Base-by-base conservation (phyloP, 768 basidiomycete genomes). In the Macrolepiota dolichaula region DNA sequence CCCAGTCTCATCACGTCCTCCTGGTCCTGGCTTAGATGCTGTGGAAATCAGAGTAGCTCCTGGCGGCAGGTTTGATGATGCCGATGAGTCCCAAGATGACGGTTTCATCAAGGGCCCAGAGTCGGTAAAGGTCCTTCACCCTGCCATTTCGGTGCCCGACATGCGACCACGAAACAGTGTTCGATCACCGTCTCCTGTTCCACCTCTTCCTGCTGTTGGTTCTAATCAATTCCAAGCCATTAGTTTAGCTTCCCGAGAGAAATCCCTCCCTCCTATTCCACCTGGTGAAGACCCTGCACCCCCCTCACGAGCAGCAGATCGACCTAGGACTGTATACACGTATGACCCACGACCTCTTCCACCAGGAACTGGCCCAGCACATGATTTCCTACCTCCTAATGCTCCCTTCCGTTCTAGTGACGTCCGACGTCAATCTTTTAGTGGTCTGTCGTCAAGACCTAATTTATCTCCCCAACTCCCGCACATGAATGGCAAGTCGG, bases 231-330 rank as follows among this genome's bases (percentile, higher is more conserved):
- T 59, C 64, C 67, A 44, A 19, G 64, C 44, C 36, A 47, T 42
- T 22, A 49, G 13, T 49, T 4, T 54, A 37, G 63, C 82, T 57
- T 74, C 77, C 17, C 77, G 88, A 52, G 90, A 93, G 62, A 94
- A 94, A 67, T 88, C 85, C 4, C 73, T 94, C 3, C 92, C 92
- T 4, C 91, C 92, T 10, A 79, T 94, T 44, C 92, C 92, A 1
- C 88, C 88, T 2, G 81, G 78, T 15, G 79, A 79, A 67, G 69
- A 76, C 29, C 75, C 75, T 52, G 73, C 75, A 27, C 66, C 66
- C 13, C 78, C 77, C 37, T 68, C 73, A 13, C 74, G 74, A n/a
- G 71, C 74, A 1, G 86, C 87, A 44, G 63, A 68, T 5, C 81
- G 88, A 36, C 87, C 89, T 6, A 85, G 82, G 58, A 91, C 89